Conservation (phyloP, 768 basidiomycete species). For the Nevesoporus exiguus region DNA sequence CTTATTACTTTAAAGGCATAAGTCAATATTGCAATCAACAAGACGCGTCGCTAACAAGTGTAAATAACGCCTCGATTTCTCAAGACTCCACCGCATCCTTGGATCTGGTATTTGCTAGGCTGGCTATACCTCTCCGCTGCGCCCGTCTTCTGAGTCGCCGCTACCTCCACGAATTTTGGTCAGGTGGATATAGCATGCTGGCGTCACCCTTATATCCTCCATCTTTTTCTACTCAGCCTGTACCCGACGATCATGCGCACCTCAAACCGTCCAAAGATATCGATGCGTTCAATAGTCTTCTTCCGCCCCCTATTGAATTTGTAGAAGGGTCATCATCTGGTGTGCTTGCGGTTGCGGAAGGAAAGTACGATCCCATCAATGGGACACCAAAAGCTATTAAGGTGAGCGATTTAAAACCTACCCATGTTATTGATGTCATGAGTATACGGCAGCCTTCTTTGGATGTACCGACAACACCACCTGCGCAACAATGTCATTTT, state of each 20-base stretch:
- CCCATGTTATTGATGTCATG: slow-evolving; percentile 2
- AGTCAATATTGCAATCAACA: neutral
- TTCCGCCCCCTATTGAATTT: slow-evolving; percentile 79
- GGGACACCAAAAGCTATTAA: slow-evolving; percentile 53
- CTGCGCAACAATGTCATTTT: slow-evolving; percentile 25
- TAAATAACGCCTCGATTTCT: slow-evolving; percentile 25
- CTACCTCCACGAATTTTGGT: slow-evolving; percentile 1
- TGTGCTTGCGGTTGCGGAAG: slow-evolving; percentile 63
- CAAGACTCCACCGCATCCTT: neutral
- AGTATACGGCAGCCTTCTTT: slow-evolving; percentile 6
- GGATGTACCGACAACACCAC: slow-evolving; percentile 24
- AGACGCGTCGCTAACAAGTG: slow-evolving; percentile 22
- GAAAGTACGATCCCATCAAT: slow-evolving; percentile 82
- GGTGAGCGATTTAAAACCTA: slow-evolving; percentile 34
- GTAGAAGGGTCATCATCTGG: slow-evolving; percentile 83
- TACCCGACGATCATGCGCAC: slow-evolving; percentile 49
- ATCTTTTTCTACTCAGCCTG: slow-evolving; percentile 49
- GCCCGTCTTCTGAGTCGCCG: slow-evolving; percentile 4
- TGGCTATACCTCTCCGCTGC: slow-evolving; percentile 16
- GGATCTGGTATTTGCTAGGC: slow-evolving; percentile 11
- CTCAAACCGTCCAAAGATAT: slow-evolving; percentile 67
- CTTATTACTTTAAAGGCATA: no score
- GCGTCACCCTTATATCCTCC: slow-evolving; percentile 60
- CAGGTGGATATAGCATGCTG: slow-evolving; percentile 48
- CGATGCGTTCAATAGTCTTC: slow-evolving; percentile 73